Evolutionary conservation across 192 early-diverging fungal genomes (phyloP), one percentile per base, ranked within the genome.

Genomic region (Podila epicladia): DNA sequence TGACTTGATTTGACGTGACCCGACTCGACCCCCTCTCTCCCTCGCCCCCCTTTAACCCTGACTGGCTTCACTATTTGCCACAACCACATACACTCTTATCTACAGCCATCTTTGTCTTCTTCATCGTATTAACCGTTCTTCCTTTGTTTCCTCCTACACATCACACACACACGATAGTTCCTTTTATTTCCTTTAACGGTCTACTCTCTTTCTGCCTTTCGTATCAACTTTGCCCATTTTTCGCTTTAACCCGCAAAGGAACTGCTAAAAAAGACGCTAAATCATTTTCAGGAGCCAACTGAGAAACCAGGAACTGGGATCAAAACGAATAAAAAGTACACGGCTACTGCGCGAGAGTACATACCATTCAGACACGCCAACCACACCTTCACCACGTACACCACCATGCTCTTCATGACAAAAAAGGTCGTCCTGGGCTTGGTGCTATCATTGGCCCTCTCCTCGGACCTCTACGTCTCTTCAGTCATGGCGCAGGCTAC

Each of bases 371-470:
- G 32, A 22, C 45, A 29, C 38, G 9, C 48, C 28, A 28, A 8
- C 22, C 5, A n/a, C 20, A 55, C 7, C 20, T 26, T 31, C 11
- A 5, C 13, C 28, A 17, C 19, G 32, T 15, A 11, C 45, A 31
- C 12, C 29, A 55, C 48, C 49, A 75, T 69, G 66, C 61, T 75
- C n/a, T 49, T 33, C 19, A 19, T 75, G 7, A 61, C 64, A 20
- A 17, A 33, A 31, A 73, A n/a, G 9, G 51, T 66, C 48, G 26
- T 19, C 9, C 58, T 58, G 51, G 74, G 74, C 32, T 48, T 77
- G 22, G 58, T 71, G 55, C 74, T 77, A 31, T 70, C 74, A 62
- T 60, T 77, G 22, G 38, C 62, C 3, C 63, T 65, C 41, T 76
- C 74, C 28, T 66, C 67, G 15, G 32, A 9, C 58, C 37, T 77